Conservation (phyloP, 805 yeast genomes). For the Hagleromyces aurorensis region DNA sequence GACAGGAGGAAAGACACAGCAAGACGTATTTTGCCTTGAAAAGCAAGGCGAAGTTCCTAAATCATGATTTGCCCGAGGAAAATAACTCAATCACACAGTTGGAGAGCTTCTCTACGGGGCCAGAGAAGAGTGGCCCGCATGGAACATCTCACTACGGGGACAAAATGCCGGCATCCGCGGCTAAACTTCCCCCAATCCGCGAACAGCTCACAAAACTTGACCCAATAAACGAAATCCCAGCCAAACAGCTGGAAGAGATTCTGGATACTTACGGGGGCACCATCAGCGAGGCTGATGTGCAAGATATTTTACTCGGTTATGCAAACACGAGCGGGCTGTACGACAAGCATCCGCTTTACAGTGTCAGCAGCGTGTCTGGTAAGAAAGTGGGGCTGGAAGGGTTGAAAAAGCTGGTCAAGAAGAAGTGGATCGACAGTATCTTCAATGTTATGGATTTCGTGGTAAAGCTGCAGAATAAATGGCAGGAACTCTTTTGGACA, state of each 20-base stretch:
- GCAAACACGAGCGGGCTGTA: constrained; percentile 5
- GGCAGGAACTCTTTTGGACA: constrained; percentile 20
- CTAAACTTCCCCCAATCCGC: constrained; percentile 5
- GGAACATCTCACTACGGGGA: too few relatives aligned
- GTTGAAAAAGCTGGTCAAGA: constrained; percentile 4
- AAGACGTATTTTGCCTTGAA: constrained; percentile 11
- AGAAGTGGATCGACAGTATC: constrained; percentile 8
- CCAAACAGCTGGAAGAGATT: constrained; percentile 6
- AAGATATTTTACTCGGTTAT: constrained; percentile 8
- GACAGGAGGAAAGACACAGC: constrained; percentile 13
- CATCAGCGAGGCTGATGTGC: constrained; percentile 14
- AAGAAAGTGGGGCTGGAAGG: constrained; percentile 1
- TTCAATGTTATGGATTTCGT: constrained; percentile 7
- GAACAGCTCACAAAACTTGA: constrained; percentile 7
- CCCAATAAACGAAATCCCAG: constrained; percentile 13
- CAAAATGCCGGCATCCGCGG: too few relatives aligned
- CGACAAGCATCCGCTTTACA: neutral
- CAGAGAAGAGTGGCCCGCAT: too few relatives aligned
- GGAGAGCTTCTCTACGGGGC: too few relatives aligned
- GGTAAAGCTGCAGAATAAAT: constrained; percentile 12
- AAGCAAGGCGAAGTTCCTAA: too few relatives aligned
- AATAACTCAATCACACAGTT: too few relatives aligned
- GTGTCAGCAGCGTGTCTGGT: neutral
- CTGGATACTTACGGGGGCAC: constrained; percentile 5
- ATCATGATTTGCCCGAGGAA: too few relatives aligned